phyloP scores from a whole-genome alignment of 2,329 filamentous ascomycete species.

The Sodiomyces alkalinus region DNA sequence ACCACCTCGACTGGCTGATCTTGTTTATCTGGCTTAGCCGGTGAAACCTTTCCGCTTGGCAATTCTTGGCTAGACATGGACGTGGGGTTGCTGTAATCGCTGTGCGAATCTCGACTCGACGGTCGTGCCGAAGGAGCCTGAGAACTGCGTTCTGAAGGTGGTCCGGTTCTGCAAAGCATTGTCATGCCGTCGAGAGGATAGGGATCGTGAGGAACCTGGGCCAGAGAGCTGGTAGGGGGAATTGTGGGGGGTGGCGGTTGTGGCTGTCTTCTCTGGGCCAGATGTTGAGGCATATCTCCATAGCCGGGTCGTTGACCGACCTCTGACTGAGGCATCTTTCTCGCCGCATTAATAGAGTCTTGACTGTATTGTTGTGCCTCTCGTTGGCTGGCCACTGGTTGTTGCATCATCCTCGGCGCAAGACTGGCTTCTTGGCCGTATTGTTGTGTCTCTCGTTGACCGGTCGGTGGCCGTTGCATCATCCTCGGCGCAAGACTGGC shows the following conservation, averaged over 20 bases:
- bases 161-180: slow-evolving; percentile 75
- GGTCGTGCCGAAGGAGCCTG: slow-evolving; percentile 49
- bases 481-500: no score
- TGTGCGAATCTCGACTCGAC: slow-evolving; percentile 75
- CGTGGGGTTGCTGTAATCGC: slow-evolving; percentile 79
- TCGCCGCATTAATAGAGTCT: neutral
- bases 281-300: slow-evolving; percentile 7
- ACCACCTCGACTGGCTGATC: slow-evolving; percentile 18
- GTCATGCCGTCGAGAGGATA: slow-evolving; percentile 96
- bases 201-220: slow-evolving; percentile 72
- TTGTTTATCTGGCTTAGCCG: slow-evolving; percentile 47
- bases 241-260: slow-evolving; percentile 25
- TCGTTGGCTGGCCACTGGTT: no score
- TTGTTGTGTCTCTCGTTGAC: no score
- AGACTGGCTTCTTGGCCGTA: no score
- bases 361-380: neutral
- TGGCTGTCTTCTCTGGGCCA: slow-evolving; percentile 12
- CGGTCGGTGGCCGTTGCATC: no score
- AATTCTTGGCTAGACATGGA: slow-evolving; percentile 80
- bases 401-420: no score
- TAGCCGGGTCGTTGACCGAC: slow-evolving; percentile 6
- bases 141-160: slow-evolving; percentile 37
- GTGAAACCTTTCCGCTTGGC: slow-evolving; percentile 57
- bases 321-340: neutral
- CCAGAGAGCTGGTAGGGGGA: slow-evolving; percentile 43